Conservation (phyloP, 2,329 filamentous ascomycete species). For the Colletotrichum chlorophyti region DNA sequence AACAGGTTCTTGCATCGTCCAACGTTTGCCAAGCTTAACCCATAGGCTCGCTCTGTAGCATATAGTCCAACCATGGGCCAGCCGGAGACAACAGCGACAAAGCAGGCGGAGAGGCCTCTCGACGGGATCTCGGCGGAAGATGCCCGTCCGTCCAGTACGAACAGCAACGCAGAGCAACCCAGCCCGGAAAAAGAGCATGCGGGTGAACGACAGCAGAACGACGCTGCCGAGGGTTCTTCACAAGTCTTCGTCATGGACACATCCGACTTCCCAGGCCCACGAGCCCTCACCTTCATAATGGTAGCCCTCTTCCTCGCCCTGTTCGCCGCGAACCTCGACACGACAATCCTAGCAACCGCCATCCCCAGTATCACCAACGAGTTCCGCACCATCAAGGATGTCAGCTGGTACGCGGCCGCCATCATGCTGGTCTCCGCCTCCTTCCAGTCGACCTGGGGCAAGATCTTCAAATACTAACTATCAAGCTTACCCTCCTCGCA, state of each 20-base stretch:
- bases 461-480: conserved; percentile 42
- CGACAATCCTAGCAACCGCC: conserved; percentile 49
- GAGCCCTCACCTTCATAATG: neutral
- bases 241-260: neutral
- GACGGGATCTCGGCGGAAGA: neutral
- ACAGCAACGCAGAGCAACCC: neutral
- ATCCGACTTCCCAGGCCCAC: neutral
- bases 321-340: neutral
- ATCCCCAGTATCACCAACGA: conserved; percentile 50
- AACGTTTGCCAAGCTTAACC: too few relatives aligned
- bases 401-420: conserved; percentile 55
- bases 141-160: neutral
- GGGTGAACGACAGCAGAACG: neutral
- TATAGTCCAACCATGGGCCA: neutral
- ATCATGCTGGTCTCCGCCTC: conserved; percentile 41
- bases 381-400: conserved; percentile 44
- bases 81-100: neutral
- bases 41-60: neutral
- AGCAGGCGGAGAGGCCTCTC: neutral
- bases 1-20: neutral
- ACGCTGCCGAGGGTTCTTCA: neutral
- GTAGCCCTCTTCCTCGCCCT: neutral
- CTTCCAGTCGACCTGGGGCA: conserved; percentile 33
- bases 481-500: conserved; percentile 34
- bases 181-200: neutral